Conservation (phyloP, 768 basidiomycete genomes). For the Peribolospora baueri region DNA sequence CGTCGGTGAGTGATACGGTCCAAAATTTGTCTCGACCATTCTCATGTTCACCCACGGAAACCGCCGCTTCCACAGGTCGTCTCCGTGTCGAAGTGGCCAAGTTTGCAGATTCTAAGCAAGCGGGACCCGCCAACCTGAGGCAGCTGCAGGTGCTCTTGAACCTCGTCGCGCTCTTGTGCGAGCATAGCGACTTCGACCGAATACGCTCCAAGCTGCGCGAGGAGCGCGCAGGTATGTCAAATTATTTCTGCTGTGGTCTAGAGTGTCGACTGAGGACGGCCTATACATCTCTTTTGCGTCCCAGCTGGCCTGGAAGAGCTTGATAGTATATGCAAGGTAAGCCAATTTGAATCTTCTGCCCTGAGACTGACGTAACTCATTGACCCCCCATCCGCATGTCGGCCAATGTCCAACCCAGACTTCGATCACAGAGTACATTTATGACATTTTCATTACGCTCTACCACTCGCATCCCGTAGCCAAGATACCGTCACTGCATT, state of each 20-base stretch:
- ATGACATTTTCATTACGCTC: constrained; percentile 41
- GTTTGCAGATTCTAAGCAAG: constrained; percentile 15
- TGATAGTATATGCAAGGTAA: constrained; percentile 33
- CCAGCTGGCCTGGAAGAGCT: constrained; percentile 15
- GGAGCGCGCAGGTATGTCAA: constrained; percentile 33
- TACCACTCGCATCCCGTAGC: constrained; percentile 36
- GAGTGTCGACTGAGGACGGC: too few species aligned
- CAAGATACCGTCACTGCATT: constrained; percentile 52
- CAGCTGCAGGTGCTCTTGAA: constrained; percentile 36
- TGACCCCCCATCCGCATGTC: not conserved
- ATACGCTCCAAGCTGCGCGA: constrained; percentile 24
- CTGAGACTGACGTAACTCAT: not conserved
- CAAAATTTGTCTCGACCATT: not conserved
- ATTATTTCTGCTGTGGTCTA: not conserved
- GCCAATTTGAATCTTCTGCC: not conserved
- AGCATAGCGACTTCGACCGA: constrained; percentile 68
- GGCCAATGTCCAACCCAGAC: constrained; percentile 22
- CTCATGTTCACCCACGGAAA: constrained; percentile 26
- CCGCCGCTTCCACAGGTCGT: constrained; percentile 10
- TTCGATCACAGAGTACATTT: constrained; percentile 63
- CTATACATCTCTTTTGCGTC: too few species aligned
- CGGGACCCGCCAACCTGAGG: constrained; percentile 8
- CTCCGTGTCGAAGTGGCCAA: constrained; percentile 37
- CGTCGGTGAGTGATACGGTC: constrained; percentile 31
- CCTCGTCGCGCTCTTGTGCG: constrained; percentile 61